Conservation (phyloP, 495 filamentous ascomycete genomes). For the Penicillium canariense region DNA sequence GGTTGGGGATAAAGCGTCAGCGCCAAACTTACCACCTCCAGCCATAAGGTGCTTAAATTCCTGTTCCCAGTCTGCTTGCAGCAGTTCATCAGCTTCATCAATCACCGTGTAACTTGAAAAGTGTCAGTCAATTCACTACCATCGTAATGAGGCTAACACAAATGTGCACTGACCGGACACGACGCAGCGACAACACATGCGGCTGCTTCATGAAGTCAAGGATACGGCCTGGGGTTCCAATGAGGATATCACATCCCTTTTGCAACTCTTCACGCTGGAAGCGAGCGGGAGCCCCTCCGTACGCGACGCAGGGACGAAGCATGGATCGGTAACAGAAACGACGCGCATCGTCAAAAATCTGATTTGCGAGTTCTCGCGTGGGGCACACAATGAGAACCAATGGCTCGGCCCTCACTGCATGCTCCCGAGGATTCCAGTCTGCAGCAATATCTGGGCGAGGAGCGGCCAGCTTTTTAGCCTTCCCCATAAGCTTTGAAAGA, state of each 20-base stretch:
- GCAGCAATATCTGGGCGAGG: constrained; percentile 61
- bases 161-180: constrained; percentile 59
- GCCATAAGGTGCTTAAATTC: constrained; percentile 69
- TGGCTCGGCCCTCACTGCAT: constrained; percentile 70
- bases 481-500: constrained; percentile 88
- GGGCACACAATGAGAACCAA: constrained; percentile 83
- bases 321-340: constrained; percentile 91
- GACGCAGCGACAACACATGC: constrained; percentile 64
- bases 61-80: constrained; percentile 69
- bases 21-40: constrained; percentile 73
- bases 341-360: constrained; percentile 92
- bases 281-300: constrained; percentile 71
- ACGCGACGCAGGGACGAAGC: constrained; percentile 88
- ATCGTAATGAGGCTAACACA: background rate
- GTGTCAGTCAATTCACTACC: constrained; percentile 2
- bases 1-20: background rate
- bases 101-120: constrained; percentile 70
- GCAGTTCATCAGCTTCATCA: constrained; percentile 94
- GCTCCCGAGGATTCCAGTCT: constrained; percentile 38
- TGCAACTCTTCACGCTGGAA: constrained; percentile 69
- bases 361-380: constrained; percentile 82
- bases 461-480: constrained; percentile 78
- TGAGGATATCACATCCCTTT: constrained; percentile 83
- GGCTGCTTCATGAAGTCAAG: constrained; percentile 74
- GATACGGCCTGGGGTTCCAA: constrained; percentile 85